Conservation (phyloP, 177 flowering plant genomes). For the Vitis hybrid region DNA sequence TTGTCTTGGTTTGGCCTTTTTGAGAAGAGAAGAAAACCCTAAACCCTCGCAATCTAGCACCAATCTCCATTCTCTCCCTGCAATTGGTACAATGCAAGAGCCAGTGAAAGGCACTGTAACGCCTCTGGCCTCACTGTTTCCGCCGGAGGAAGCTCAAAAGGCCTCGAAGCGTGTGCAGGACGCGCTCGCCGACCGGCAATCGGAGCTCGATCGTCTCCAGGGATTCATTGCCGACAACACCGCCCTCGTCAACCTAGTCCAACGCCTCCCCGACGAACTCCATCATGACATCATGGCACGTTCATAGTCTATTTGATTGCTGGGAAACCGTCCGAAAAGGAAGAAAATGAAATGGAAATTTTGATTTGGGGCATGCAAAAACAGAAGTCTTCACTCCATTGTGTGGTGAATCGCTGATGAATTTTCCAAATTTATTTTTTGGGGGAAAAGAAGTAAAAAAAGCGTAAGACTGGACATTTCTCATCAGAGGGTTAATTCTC, state of each 20-base stretch:
- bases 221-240: conserved; percentile 65
- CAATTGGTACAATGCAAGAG: conserved; percentile 17
- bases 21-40: too few relatives aligned
- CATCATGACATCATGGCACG: conserved; percentile 75
- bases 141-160: conserved; percentile 63
- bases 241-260: conserved; percentile 67
- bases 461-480: too few relatives aligned
- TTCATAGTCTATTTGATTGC: not conserved
- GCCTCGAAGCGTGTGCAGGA: conserved; percentile 66
- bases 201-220: conserved; percentile 46
- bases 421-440: too few relatives aligned
- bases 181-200: conserved; percentile 38
- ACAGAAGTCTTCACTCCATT: too few relatives aligned
- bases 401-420: too few relatives aligned
- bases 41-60: too few relatives aligned
- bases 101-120: conserved; percentile 68
- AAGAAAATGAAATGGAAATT: too few relatives aligned
- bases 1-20: too few relatives aligned
- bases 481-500: too few relatives aligned
- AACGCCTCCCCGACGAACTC: conserved; percentile 78
- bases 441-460: too few relatives aligned
- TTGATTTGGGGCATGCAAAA: too few relatives aligned
- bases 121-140: conserved; percentile 54
- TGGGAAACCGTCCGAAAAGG: not conserved
- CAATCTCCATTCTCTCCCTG: too few relatives aligned